Percentiles rank a stretch among this genome's conserved stretches.
These are phyloP conservation scores for Fusarium buxicola DNA, from an alignment of 2,329 filamentous ascomycete genomes.

Conservation along the genomic window DNA sequence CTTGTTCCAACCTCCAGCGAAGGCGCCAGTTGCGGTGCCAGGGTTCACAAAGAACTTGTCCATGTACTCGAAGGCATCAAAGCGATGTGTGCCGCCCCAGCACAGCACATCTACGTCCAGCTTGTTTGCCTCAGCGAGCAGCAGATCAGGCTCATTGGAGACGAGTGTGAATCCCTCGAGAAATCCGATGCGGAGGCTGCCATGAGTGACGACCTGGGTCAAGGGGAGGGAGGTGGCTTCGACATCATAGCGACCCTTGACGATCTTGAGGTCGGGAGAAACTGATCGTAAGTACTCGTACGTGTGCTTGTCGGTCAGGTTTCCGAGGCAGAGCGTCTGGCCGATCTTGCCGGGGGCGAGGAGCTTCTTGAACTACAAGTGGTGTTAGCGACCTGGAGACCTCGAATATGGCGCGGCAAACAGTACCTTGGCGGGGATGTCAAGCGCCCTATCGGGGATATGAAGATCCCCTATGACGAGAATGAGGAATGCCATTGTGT, in stretches of 20 bases:
- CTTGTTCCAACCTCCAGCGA: constrained; percentile 67
- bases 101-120: constrained; percentile 76
- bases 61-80: constrained; percentile 79
- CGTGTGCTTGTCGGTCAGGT: constrained; percentile 82
- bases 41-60: constrained; percentile 80
- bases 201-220: constrained; percentile 74
- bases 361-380: constrained; percentile 81
- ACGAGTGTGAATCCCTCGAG: constrained; percentile 76
- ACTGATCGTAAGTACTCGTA: constrained; percentile 84
- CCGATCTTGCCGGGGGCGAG: constrained; percentile 86
- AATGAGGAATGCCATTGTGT: constrained; percentile 86
- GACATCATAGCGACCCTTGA: constrained; percentile 74
- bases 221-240: constrained; percentile 74
- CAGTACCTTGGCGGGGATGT: constrained; percentile 87
- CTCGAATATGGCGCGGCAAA: constrained; percentile 18
- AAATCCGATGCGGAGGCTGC: constrained; percentile 73
- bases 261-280: constrained; percentile 77
- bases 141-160: constrained; percentile 73
- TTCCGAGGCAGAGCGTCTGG: constrained; percentile 83
- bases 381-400: constrained; percentile 42
- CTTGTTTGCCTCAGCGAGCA: constrained; percentile 75
- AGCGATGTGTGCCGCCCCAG: constrained; percentile 75
- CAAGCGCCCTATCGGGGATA: constrained; percentile 91
- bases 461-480: constrained; percentile 93
- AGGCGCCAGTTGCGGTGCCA: constrained; percentile 73